A percentile compares a stretch with the other conserved stretches of the same genome.
Conservation (phyloP, 2,329 filamentous ascomycete species). For the Pseudogymnoascus sp. region DNA sequence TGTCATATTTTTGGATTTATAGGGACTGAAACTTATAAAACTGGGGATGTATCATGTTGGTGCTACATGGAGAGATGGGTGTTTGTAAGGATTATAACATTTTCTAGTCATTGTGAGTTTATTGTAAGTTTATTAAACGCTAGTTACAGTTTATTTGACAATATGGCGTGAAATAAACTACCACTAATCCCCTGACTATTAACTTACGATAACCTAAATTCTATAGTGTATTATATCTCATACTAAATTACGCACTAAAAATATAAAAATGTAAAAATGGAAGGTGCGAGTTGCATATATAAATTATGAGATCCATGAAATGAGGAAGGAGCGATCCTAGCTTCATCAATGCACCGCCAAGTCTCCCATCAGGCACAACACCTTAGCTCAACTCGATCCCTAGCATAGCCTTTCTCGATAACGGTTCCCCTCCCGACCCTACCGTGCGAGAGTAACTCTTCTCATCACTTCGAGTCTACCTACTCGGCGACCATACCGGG, state of each 20-base stretch:
- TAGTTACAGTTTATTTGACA: background rate
- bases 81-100: background rate
- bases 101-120: background rate
- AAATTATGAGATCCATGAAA: background rate
- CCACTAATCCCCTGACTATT: background rate
- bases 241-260: background rate
- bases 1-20: background rate
- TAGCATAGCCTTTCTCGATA: background rate
- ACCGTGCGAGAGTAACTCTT: background rate
- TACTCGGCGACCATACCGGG: no score
- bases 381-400: background rate
- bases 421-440: background rate
- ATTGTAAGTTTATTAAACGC: background rate
- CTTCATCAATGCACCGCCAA: background rate
- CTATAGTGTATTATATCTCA: background rate
- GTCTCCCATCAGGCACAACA: background rate
- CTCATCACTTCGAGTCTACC: background rate
- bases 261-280: background rate
- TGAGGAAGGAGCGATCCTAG: background rate
- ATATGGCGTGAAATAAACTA: background rate
- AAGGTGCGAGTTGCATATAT: background rate
- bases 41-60: background rate
- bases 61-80: background rate
- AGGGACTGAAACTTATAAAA: background rate
- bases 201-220: background rate